phyloP scores from a whole-genome alignment of 2,329 filamentous ascomycete species.

The Paecilomyces niveus region DNA sequence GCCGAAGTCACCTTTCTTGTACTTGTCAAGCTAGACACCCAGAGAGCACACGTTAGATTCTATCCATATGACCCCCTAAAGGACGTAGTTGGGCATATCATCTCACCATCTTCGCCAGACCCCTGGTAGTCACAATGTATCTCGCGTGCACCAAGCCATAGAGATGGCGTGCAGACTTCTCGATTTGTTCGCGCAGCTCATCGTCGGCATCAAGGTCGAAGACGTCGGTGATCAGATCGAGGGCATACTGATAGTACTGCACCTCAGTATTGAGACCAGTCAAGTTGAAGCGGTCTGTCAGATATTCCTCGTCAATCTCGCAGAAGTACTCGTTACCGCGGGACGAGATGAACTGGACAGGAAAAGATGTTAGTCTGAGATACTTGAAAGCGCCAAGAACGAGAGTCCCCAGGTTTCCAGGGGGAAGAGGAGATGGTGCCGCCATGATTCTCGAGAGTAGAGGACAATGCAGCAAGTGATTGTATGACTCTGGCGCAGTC shows the following conservation, averaged over 20 bases:
- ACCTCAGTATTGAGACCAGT: conserved; percentile 96
- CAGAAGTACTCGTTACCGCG: conserved; percentile 99
- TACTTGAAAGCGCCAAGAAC: background rate
- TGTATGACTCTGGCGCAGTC: background rate
- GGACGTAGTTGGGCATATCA: conserved; percentile 2
- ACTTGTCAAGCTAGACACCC: conserved; percentile 76
- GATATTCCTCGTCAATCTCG: conserved; percentile 98
- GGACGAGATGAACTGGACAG: conserved; percentile 85
- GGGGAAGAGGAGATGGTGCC: background rate
- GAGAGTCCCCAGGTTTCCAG: background rate
- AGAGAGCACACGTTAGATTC: conserved; percentile 5
- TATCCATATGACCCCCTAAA: background rate
- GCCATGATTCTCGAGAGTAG: background rate
- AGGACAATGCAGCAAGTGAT: background rate
- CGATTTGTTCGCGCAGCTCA: conserved; percentile 95
- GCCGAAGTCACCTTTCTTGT: conserved; percentile 95
- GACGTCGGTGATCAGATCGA: conserved; percentile 94
- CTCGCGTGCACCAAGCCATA: conserved; percentile 94
- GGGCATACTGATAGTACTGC: conserved; percentile 96
- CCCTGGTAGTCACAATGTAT: conserved; percentile 93
- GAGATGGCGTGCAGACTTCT: conserved; percentile 91
- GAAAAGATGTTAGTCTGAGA: conserved; percentile 4
- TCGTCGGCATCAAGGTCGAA: conserved; percentile 99
- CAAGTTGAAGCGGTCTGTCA: conserved; percentile 96
- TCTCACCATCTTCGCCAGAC: conserved; percentile 88